These are phyloP conservation scores for Pythium diclinum DNA, from an alignment of 352 stramenopile genomes.

Conservation along the genomic window DNA sequence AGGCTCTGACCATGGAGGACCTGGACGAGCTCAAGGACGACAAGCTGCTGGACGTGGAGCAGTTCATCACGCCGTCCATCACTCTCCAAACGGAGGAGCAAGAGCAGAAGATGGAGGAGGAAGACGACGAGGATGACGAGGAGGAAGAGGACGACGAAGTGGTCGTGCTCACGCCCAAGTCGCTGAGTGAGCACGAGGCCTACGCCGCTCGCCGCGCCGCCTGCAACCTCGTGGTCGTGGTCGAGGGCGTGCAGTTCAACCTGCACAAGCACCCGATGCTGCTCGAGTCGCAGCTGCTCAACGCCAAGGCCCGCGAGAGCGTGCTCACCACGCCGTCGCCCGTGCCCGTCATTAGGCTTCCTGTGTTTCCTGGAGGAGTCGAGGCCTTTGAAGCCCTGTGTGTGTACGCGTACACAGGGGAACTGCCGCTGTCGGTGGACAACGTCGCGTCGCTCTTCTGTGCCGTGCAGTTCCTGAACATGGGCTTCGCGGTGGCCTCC, in stretches of 20 bases:
- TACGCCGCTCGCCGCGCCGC: constrained; percentile 36
- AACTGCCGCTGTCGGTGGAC: constrained; percentile 34
- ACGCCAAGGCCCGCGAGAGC: constrained; percentile 35
- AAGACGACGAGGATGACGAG: neutral
- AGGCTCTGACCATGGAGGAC: neutral
- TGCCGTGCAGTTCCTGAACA: constrained; percentile 44
- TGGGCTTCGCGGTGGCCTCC: constrained; percentile 36
- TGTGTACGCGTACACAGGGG: constrained; percentile 66
- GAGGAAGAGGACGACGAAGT: neutral
- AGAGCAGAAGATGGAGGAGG: neutral
- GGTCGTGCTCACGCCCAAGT: constrained; percentile 15
- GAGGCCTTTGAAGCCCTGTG: constrained; percentile 62
- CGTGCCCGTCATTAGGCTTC: constrained; percentile 44
- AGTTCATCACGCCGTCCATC: neutral
- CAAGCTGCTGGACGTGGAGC: neutral
- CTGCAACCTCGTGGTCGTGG: constrained; percentile 65
- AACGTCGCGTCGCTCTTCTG: constrained; percentile 34
- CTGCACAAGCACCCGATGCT: constrained; percentile 70
- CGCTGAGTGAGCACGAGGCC: constrained; percentile 54
- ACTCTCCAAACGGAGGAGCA: neutral
- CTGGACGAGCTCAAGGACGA: neutral
- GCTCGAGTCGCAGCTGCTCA: constrained; percentile 44
- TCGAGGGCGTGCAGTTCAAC: constrained; percentile 66
- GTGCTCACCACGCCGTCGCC: constrained; percentile 16
- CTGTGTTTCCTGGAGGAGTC: constrained; percentile 49